A percentile compares a stretch with the other conserved stretches of the same genome.
phyloP scores from a whole-genome alignment of 1,284 basidiomycete species.

The Ceratorhiza oryzae-sativae region DNA sequence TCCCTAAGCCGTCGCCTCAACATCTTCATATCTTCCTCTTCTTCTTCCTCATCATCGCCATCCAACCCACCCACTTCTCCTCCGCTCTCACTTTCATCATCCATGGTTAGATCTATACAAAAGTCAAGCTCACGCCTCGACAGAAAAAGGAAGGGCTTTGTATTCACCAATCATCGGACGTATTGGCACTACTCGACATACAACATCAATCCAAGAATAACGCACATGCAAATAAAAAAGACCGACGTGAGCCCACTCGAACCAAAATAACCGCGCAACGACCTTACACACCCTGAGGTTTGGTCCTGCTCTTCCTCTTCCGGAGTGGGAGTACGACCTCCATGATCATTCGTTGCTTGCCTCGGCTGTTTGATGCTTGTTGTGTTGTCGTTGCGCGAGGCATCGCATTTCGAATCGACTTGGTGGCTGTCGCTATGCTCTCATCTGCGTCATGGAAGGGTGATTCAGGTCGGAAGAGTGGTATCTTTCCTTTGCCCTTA shows the following conservation, averaged over 20 bases:
- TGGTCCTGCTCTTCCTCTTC: neutral
- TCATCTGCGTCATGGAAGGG: neutral
- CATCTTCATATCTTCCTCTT: slow-evolving; percentile 23
- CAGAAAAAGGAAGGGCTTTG: neutral
- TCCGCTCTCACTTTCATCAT: neutral
- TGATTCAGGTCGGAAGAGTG: slow-evolving; percentile 22
- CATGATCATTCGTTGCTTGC: slow-evolving; percentile 33
- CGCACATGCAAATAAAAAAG: neutral
- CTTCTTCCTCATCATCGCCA: neutral
- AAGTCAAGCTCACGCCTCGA: neutral
- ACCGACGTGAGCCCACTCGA: slow-evolving; percentile 15
- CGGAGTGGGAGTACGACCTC: slow-evolving; percentile 27
- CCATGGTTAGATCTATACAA: slow-evolving; percentile 6
- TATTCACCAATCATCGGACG: slow-evolving; percentile 36
- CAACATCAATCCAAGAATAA: neutral
- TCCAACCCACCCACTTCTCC: neutral
- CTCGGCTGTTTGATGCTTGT: neutral
- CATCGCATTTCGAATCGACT: neutral
- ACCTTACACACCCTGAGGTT: slow-evolving; percentile 34
- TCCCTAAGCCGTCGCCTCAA: slow-evolving; percentile 15
- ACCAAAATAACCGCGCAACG: neutral
- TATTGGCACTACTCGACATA: slow-evolving; percentile 2
- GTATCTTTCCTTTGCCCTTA: neutral
- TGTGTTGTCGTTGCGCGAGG: neutral
- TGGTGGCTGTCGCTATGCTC: neutral